Base-by-base conservation (phyloP, 371 early-diverging fungal genomes). In the Dinochytrium kinnereticum region DNA sequence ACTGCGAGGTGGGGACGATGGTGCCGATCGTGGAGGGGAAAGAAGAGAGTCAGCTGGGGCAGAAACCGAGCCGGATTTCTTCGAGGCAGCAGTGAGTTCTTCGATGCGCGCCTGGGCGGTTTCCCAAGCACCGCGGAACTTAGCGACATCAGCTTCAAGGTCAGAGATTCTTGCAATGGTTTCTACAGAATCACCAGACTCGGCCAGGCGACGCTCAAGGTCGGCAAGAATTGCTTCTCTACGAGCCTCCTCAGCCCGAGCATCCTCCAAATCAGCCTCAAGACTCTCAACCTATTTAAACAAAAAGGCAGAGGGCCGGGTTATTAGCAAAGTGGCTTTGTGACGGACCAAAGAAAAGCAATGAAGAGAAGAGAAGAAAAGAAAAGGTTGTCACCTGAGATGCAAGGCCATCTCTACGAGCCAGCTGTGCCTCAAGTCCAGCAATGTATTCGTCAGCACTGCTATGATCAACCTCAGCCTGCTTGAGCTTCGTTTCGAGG, bases 391-490 rank as follows among this genome's bases (percentile, higher is more conserved):
- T 64, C 26, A 77, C 67, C 49, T 44, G 51, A 30, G 59, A 61
- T 3, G 70, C 68, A 19, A 72, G 38, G 33, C 37, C 70, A 59
- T 59, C 69, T 24, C 68, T 68, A 21, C 67, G n/a, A 36, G n/a
- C 70, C 44, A 81, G 28, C 65, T 79, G 75, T 39, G 53, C 55
- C 71, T 82, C 82, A 36, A 82, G 55, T n/a, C 79, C 79, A 24
- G 68, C 66, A 30, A 82, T 82, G 44, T 82, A 82, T 55, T 82
- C 82, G 49, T 82, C 82, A 1, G 78, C 77, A 13, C 44, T 19
- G 7, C 13, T 19, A 7, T 7, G 19, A 44, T 44, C 44, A 7
- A 13, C 19, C 44, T 44, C 44, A 44, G 19, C 44, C 44, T 44
- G 13, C 44, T 44, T 19, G 13, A 44, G 19, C 44, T 44, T 44